A percentile compares a stretch with the other conserved stretches of the same genome.
phyloP scores from a whole-genome alignment of 495 filamentous ascomycete genomes.

The Xylaria flabelliformis region DNA sequence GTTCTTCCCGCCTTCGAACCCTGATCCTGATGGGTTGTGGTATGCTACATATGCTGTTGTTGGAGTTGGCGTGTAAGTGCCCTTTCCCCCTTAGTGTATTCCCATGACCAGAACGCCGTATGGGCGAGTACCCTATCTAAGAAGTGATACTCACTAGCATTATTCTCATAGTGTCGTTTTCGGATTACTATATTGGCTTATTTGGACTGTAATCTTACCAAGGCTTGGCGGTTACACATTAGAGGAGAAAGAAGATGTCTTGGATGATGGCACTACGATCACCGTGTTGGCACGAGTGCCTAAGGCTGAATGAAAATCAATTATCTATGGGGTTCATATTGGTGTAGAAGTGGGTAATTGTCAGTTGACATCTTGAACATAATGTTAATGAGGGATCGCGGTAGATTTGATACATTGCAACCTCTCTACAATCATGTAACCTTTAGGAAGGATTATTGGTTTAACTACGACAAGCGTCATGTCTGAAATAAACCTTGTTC shows the following conservation, averaged over 20 bases:
- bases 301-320: slow-evolving; percentile 27
- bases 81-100: background rate
- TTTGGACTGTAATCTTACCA: slow-evolving; percentile 71
- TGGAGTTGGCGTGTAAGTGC: slow-evolving; percentile 69
- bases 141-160: slow-evolving; percentile 2
- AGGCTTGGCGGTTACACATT: slow-evolving; percentile 63
- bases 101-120: background rate
- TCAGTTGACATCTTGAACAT: background rate
- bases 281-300: slow-evolving; percentile 60
- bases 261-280: slow-evolving; percentile 66
- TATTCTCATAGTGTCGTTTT: slow-evolving; percentile 49
- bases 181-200: slow-evolving; percentile 71
- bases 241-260: slow-evolving; percentile 62
- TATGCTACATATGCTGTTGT: slow-evolving; percentile 78
- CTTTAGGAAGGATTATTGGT: too few species aligned
- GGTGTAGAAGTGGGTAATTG: background rate
- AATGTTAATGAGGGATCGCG: background rate
- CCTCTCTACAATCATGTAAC: background rate
- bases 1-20: slow-evolving; percentile 59
- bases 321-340: background rate
- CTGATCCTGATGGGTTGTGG: slow-evolving; percentile 65
- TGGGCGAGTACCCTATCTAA: background rate
- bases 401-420: background rate
- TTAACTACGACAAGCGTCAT: background rate
- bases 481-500: background rate